Evolutionary conservation across 2,329 filamentous ascomycete species (phyloP).

Genomic region (Peltaster fructicola): DNA sequence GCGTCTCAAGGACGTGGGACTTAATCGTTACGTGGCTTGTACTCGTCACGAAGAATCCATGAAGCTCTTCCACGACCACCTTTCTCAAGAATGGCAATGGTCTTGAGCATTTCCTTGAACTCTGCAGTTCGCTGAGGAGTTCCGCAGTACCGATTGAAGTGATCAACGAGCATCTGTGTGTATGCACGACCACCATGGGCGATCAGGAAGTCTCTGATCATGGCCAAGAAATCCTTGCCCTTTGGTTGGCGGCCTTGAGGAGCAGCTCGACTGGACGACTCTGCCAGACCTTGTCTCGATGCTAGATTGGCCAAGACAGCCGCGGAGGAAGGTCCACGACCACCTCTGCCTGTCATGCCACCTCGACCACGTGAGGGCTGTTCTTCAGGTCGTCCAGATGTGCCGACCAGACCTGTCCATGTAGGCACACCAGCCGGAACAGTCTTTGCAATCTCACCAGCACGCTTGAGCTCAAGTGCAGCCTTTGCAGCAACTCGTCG

Average conservation of each 20-base stretch:
- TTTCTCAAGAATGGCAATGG: conserved; percentile 54
- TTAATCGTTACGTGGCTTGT: too few relatives aligned
- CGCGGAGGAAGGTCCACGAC: conserved; percentile 23
- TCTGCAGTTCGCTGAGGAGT: conserved; percentile 51
- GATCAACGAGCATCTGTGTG: conserved; percentile 73
- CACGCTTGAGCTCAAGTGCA: conserved; percentile 54
- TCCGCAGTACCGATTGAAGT: conserved; percentile 68
- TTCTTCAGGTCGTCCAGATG: conserved; percentile 52
- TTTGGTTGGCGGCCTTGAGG: conserved; percentile 13
- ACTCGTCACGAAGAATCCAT: conserved; percentile 45
- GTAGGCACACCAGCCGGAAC: conserved; percentile 74
- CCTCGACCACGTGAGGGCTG: conserved; percentile 29
- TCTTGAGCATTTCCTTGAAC: conserved; percentile 66
- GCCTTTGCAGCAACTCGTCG: conserved; percentile 62
- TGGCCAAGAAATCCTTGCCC: conserved; percentile 27
- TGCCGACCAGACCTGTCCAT: conserved; percentile 77
- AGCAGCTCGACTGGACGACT: conserved; percentile 14
- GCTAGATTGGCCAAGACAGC: conserved; percentile 27
- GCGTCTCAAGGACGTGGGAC: too few relatives aligned
- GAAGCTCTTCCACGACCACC: conserved; percentile 32
- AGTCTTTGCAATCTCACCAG: conserved; percentile 52
- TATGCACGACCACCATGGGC: conserved; percentile 62
- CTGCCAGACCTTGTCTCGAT: conserved; percentile 20
- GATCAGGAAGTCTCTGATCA: conserved; percentile 61
- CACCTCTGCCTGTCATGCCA: conserved; percentile 17